Evolutionary conservation across 192 early-diverging fungal species (phyloP), one percentile per base, ranked within the genome.

Genomic region (Podila horticola): DNA sequence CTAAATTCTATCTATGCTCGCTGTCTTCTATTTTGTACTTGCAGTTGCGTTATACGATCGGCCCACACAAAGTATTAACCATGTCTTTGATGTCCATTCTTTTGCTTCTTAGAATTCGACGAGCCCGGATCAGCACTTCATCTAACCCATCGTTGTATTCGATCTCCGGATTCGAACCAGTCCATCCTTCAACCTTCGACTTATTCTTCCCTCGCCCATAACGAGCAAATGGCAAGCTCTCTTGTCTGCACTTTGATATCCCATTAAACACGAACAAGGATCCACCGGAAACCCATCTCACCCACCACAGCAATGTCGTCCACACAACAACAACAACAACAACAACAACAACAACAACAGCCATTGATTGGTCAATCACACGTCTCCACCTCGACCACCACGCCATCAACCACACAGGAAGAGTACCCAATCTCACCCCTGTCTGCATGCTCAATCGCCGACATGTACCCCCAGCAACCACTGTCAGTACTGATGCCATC

Each of bases 211-310:
- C 52, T 55, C n/a, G 24, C 52, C 2, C 41, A 13, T 45, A 36
- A 45, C 41, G 41, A 17, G 52, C 52, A 55, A 55, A 55, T 61
- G 59, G 59, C 59, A 20, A 61, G 29, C 59, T 2, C 59, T 61
- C 28, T 61, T 28, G 22, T 17, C 29, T 34, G 5, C 17, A 19
- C 59, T 30, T 30, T 12, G 17, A 26, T 31, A 26, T 30, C 59
- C 26, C 30, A 33, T 26, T 61, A 19, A 61, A 61, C 15, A 31
- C 20, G 29, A 61, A 45, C 13, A 45, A 15, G 41, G 41, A 45
- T 45, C 41, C 22, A 55, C 52, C 8, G 41, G 41, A 45, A 45
- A 22, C 52, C 52, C 24, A 24, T 3, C 24, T 2, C 22, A 10
- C n/a, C n/a, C 20, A 24, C n/a, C 34, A 11, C 34, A 36, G 6